Evolutionary conservation across 2,329 filamentous ascomycete species (phyloP).

Genomic region (Colletotrichum spinosum): DNA sequence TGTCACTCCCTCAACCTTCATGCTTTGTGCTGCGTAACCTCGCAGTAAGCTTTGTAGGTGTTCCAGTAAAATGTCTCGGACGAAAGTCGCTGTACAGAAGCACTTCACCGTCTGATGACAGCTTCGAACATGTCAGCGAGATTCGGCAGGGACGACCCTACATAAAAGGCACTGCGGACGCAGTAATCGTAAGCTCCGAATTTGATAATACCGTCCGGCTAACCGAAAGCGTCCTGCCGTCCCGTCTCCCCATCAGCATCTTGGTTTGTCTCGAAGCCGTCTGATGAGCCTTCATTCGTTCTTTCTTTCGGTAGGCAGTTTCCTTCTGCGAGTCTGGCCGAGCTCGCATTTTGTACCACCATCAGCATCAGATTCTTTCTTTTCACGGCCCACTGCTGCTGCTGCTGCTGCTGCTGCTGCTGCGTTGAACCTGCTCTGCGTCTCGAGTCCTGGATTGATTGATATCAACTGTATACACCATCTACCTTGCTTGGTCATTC

Average conservation of each 20-base stretch:
- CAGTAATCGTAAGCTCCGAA: too few relatives aligned
- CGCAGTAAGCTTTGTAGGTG: too few relatives aligned
- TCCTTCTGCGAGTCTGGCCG: background rate
- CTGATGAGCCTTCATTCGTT: conserved; percentile 13
- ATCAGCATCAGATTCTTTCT: conserved; percentile 1
- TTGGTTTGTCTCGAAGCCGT: conserved; percentile 14
- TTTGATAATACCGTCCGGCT: background rate
- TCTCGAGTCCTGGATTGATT: too few relatives aligned
- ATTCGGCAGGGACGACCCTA: too few relatives aligned
- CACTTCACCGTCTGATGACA: background rate
- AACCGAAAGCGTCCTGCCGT: conserved; percentile 1
- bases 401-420: too few relatives aligned
- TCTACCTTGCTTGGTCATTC: too few relatives aligned
- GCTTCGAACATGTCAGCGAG: background rate
- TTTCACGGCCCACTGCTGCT: background rate
- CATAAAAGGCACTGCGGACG: too few relatives aligned
- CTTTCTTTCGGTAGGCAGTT: background rate
- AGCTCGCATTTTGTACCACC: background rate
- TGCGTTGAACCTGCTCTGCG: too few relatives aligned
- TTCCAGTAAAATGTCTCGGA: background rate
- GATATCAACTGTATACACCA: too few relatives aligned
- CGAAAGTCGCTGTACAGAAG: too few relatives aligned
- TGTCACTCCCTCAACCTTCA: background rate
- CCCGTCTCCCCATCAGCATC: background rate
- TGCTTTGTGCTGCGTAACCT: too few relatives aligned